Percentiles rank a stretch among this genome's conserved stretches.
phyloP scores from a whole-genome alignment of 768 basidiomycete species.

The Leccinellum rugosiceps region DNA sequence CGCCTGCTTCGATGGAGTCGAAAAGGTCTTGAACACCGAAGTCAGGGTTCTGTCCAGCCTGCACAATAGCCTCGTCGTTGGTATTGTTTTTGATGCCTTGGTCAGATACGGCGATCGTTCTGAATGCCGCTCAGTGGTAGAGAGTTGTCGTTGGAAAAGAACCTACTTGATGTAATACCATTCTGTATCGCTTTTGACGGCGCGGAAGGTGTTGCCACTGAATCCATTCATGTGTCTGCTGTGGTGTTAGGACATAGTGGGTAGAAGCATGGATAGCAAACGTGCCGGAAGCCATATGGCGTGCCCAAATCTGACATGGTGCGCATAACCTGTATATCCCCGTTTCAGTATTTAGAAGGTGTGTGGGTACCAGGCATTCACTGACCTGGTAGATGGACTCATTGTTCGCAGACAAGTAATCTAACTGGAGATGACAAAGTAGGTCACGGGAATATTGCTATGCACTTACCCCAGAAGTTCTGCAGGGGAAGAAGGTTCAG shows the following conservation, averaged over 20 bases:
- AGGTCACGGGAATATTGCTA: background rate
- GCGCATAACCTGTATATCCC: conserved; percentile 39
- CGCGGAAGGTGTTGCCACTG: conserved; percentile 48
- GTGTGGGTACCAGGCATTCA: background rate
- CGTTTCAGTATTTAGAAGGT: background rate
- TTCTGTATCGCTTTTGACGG: conserved; percentile 44
- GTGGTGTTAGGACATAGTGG: background rate
- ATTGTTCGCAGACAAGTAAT: conserved; percentile 46
- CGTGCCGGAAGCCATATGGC: conserved; percentile 42
- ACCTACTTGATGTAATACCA: conserved; percentile 53
- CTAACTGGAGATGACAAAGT: conserved; percentile 18
- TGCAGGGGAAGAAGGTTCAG: background rate
- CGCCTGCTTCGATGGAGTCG: conserved; percentile 50
- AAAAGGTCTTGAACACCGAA: conserved; percentile 55
- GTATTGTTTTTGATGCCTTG: conserved; percentile 42
- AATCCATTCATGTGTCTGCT: conserved; percentile 46
- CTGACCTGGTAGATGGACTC: conserved; percentile 42
- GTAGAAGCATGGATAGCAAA: background rate
- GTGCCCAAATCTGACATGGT: conserved; percentile 56
- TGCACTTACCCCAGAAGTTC: conserved; percentile 20
- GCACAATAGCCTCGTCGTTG: conserved; percentile 33
- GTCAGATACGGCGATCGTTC: conserved; percentile 19
- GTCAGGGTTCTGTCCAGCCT: conserved; percentile 44
- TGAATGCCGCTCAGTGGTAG: conserved; percentile 15
- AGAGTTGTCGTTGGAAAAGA: background rate